Evolutionary conservation across 208 protist genomes (phyloP), one percentile per base, ranked within the genome.

Genomic region (Leishmania arabica): DNA sequence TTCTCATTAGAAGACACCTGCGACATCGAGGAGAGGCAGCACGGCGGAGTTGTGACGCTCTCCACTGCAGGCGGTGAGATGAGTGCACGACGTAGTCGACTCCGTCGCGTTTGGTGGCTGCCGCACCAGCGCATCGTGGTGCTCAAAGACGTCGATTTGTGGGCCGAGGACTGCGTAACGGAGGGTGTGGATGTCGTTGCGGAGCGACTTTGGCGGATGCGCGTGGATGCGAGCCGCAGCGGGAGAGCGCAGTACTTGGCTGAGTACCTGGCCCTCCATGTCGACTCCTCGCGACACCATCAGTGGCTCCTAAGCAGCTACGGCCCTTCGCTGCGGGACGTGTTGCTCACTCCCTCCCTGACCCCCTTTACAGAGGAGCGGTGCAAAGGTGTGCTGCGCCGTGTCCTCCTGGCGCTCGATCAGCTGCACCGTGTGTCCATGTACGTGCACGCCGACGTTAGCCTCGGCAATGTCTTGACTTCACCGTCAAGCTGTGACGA

Each of bases 371-470:
- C 37, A 40, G 82, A 84, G 49, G 4, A 31, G 19, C 31, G 77
- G 34, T 71, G 71, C 65, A 72, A 71, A 74, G 24, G 24, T 71
- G 69, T 91, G 24, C 78, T 85, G 65, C 77, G 81, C 37, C 65
- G 89, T 21, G 60, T 89, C 49, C 75, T 93, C 45, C 65, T 68
- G n/a, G 92, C 89, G 6, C 81, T 96, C 19, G 51, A 78, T 45
- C 84, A 89, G 65, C 86, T 96, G 9, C 90, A 96, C 82, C 72
- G 78, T 4, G 79, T 74, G 49, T 79, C 79, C 31, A 56, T 58
- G 8, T 74, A 88, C 71, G 84, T 90, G 19, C 92, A 96, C 79
- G 91, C 85, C 21, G 92, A 96, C 77, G 76, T 96, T 40, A 92
- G 84, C 64, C 84, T 87, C 21, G 54, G 85, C 27, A 96, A 96